These are phyloP conservation scores for Cornus suecica DNA, from an alignment of 148 eudicot species.

Conservation along the genomic window DNA sequence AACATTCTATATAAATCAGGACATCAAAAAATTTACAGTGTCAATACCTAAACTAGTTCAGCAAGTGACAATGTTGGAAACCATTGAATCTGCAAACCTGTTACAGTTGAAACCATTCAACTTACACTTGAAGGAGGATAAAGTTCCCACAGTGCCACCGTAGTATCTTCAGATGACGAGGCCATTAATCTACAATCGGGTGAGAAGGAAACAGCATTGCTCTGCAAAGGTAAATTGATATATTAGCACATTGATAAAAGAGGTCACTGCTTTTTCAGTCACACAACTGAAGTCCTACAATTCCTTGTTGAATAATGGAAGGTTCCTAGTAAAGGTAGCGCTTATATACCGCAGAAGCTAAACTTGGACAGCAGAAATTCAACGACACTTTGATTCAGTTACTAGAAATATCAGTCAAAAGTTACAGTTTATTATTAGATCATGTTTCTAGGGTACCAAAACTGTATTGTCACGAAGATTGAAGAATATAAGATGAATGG, in stretches of 20 bases:
- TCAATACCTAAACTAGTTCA: no score
- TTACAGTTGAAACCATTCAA: background rate
- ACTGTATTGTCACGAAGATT: background rate
- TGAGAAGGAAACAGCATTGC: conserved; percentile 82
- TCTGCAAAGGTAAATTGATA: conserved; percentile 40
- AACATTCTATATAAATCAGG: no score
- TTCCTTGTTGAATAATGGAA: no score
- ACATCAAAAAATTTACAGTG: no score
- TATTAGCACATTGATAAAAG: no score
- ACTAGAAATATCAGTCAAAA: no score
- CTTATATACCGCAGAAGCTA: background rate
- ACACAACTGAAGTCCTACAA: background rate
- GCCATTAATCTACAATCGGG: conserved; percentile 57
- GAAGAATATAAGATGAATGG: background rate
- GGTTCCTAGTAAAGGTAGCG: background rate
- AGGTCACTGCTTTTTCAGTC: background rate
- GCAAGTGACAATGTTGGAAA: background rate
- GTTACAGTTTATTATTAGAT: background rate
- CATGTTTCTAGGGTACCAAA: background rate
- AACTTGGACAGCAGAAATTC: background rate
- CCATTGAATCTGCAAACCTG: background rate
- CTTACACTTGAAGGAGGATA: conserved; percentile 47
- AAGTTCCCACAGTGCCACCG: conserved; percentile 76
- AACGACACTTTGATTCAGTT: background rate
- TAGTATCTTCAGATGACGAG: conserved; percentile 73